phyloP scores from a whole-genome alignment of 345 rosid genomes.

The Moringa oleifera region DNA sequence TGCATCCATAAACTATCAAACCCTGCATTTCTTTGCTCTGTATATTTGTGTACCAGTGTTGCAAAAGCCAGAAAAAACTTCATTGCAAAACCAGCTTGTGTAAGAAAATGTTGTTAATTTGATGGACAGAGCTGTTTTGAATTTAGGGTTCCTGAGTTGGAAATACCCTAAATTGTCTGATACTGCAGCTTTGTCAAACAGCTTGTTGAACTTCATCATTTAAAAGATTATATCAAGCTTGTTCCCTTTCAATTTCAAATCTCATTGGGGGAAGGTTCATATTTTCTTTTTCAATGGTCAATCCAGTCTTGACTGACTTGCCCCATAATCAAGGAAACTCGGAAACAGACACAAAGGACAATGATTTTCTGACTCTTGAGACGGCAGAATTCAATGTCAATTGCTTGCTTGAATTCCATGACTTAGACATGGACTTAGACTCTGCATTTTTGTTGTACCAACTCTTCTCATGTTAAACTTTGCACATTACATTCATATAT shows the following conservation, averaged over 20 bases:
- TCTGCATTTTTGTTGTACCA: slow-evolving; percentile 17
- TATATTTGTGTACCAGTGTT: neutral
- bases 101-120: neutral
- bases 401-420: slow-evolving; percentile 2
- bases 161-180: neutral
- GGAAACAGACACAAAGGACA: neutral
- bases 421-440: slow-evolving; percentile 24
- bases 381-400: neutral
- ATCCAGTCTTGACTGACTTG: slow-evolving; percentile 5
- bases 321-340: slow-evolving; percentile 10
- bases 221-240: no score
- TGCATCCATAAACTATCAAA: neutral
- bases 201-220: no score
- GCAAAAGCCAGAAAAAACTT: neutral
- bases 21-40: slow-evolving; percentile 7
- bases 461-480: no score
- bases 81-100: neutral
- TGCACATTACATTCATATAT: no score
- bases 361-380: slow-evolving; percentile 8
- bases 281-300: neutral
- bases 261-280: neutral
- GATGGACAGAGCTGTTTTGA: neutral
- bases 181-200: neutral
- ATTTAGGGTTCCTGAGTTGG: neutral
- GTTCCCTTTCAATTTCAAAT: neutral